Conservation (phyloP, 768 basidiomycete genomes). For the Favolaschia claudopus region DNA sequence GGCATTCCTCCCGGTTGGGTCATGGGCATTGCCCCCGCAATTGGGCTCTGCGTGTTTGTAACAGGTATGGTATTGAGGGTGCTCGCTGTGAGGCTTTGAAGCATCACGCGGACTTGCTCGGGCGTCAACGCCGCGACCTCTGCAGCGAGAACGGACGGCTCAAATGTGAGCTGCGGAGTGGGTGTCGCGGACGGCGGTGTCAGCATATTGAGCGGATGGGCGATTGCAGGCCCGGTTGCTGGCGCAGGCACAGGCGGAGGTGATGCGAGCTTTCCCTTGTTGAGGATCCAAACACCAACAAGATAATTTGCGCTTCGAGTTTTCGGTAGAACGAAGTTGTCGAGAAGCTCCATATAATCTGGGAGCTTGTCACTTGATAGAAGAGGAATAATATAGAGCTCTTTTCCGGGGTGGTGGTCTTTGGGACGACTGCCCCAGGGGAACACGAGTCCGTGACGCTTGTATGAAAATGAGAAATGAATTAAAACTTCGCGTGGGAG, state of each 20-base stretch:
- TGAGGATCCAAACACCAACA: constrained; percentile 86
- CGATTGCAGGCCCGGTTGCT: constrained; percentile 16
- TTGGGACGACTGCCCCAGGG: constrained; percentile 84
- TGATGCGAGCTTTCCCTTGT: constrained; percentile 77
- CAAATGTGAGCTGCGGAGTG: constrained; percentile 43
- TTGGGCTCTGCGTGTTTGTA: constrained; percentile 38
- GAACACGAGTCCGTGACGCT: constrained; percentile 86
- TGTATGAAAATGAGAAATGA: constrained; percentile 42
- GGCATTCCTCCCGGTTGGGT: constrained; percentile 19
- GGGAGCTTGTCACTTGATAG: constrained; percentile 71
- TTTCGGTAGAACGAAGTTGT: constrained; percentile 75
- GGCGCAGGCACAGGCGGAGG: constrained; percentile 40
- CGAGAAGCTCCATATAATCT: constrained; percentile 85
- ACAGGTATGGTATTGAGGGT: constrained; percentile 41
- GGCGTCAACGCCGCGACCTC: constrained; percentile 79
- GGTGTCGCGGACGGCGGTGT: constrained; percentile 28
- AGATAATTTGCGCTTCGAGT: constrained; percentile 70
- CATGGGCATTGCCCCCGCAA: too few species aligned
- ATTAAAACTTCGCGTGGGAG: constrained; percentile 15
- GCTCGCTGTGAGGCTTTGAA: constrained; percentile 61
- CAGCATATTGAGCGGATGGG: constrained; percentile 25
- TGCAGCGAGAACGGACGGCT: constrained; percentile 65
- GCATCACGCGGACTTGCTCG: constrained; percentile 75
- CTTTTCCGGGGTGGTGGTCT: constrained; percentile 79
- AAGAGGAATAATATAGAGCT: constrained; percentile 87